A percentile compares a stretch with the other conserved stretches of the same genome.
These are phyloP conservation scores for Paraglomus occultum DNA, from an alignment of 192 early-diverging fungal genomes.

Conservation along the genomic window DNA sequence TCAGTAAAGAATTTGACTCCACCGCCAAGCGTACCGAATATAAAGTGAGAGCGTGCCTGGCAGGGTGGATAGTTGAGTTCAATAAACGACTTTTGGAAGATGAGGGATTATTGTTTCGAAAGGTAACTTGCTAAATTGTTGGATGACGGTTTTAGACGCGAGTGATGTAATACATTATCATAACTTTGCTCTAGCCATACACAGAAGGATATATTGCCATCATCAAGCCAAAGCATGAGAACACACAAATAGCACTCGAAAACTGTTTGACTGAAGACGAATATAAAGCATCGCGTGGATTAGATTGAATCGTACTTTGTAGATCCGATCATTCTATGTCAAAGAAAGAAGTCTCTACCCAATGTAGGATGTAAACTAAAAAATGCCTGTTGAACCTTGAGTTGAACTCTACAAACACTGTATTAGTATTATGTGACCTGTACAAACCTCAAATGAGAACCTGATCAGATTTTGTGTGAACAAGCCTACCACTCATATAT, in stretches of 20 bases:
- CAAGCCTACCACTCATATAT: too few relatives aligned
- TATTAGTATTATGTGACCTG: too few relatives aligned
- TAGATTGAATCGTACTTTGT: not conserved
- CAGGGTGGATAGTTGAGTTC: conserved; percentile 20
- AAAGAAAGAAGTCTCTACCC: too few relatives aligned
- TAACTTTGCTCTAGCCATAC: conserved; percentile 11
- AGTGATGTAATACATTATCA: not conserved
- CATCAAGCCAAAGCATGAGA: conserved; percentile 29
- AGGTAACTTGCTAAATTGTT: conserved; percentile 10
- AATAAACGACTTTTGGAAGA: conserved; percentile 16
- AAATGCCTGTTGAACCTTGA: too few relatives aligned
- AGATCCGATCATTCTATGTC: too few relatives aligned
- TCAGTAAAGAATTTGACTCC: conserved; percentile 5
- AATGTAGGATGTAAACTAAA: too few relatives aligned
- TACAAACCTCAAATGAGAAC: too few relatives aligned
- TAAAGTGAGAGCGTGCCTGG: conserved; percentile 8
- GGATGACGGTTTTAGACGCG: not conserved
- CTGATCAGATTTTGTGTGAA: too few relatives aligned
- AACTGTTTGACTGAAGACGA: conserved; percentile 23
- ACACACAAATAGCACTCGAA: conserved; percentile 12
- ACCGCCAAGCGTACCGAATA: not conserved
- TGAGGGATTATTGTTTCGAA: not conserved
- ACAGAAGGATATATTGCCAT: conserved; percentile 32
- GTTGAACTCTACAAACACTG: too few relatives aligned
- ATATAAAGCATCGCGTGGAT: conserved; percentile 11